Conservation (phyloP, 2,329 filamentous ascomycete species). For the Rachicladosporium sp. region DNA sequence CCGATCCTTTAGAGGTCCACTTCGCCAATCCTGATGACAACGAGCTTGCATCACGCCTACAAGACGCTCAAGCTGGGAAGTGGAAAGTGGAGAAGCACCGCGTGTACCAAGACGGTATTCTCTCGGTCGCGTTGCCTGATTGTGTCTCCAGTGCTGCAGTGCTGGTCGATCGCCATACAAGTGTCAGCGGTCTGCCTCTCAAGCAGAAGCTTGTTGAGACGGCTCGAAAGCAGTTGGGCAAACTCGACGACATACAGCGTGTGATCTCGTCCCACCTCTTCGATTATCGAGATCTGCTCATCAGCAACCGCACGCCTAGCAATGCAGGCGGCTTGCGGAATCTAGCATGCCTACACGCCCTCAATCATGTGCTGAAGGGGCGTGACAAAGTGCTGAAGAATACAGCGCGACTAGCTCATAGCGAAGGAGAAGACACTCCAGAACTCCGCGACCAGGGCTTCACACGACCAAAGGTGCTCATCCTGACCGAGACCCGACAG, state of each 20-base stretch:
- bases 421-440: conserved; percentile 47
- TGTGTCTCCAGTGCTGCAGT: too few species aligned
- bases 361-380: conserved; percentile 91
- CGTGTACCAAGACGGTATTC: conserved; percentile 6
- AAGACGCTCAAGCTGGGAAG: conserved; percentile 34
- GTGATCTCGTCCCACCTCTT: conserved; percentile 61
- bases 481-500: conserved; percentile 79
- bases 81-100: conserved; percentile 29
- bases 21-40: conserved; percentile 58
- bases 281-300: conserved; percentile 69
- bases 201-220: conserved; percentile 56
- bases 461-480: conserved; percentile 82
- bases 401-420: conserved; percentile 63
- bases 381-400: conserved; percentile 87
- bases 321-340: conserved; percentile 60
- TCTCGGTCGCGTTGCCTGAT: conserved; percentile 12
- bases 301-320: conserved; percentile 55
- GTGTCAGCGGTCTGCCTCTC: conserved; percentile 39
- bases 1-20: conserved; percentile 55
- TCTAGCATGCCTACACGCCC: conserved; percentile 65
- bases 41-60: conserved; percentile 40
- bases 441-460: conserved; percentile 90
- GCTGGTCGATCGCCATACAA: conserved; percentile 4
- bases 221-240: conserved; percentile 40
- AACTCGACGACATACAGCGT: conserved; percentile 51